Base-by-base conservation (phyloP, 208 protist species). In the Leishmania martiniquensis region DNA sequence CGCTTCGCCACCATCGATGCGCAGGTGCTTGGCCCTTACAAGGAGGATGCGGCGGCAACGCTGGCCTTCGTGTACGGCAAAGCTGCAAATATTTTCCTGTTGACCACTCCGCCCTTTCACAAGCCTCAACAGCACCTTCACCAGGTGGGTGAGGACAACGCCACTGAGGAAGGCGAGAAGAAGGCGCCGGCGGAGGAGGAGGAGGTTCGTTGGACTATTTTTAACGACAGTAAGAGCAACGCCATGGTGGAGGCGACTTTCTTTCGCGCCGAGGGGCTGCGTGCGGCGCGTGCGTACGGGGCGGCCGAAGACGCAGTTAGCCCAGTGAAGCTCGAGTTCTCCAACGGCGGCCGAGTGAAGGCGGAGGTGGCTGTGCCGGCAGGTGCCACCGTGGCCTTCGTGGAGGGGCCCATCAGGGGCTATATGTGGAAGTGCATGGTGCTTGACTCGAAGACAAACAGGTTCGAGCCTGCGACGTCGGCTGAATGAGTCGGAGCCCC, bases 371-470 rank as follows among this genome's bases (percentile, higher is more conserved):
- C 67, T 25, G 57, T 85, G 34, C 75, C 73, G 32, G 80, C 79
- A 6, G 78, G 71, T 45, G 62, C 81, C 60, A 87, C 83, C 9
- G 71, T 84, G 13, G 45, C 83, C 0, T 84, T 87, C 37, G 79
- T 87, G 44, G 83, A 87, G 62, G 83, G 83, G 1, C 72, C 77
- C 37, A 80, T 83, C 49, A 83, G 74, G 45, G 83, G 83, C 44
- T 87, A 77, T 76, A 87, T 87, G 79, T 87, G 81, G 76, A 87
- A 82, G 80, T 87, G 83, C 72, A 17, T 72, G 15, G 80, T 87
- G n/a, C 17, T 76, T 42, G 70, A 84, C 71, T 45, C 71, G 15
- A 79, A 77, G 71, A 76, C 70, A 20, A 70, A 54, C 54, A 74
- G 4, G n/a, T 84, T 77, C 75, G 81, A 84, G 37, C 71, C 78